Evolutionary conservation across 257 asterid genomes (phyloP).

Genomic region (Ocimum tenuiflorum): DNA sequence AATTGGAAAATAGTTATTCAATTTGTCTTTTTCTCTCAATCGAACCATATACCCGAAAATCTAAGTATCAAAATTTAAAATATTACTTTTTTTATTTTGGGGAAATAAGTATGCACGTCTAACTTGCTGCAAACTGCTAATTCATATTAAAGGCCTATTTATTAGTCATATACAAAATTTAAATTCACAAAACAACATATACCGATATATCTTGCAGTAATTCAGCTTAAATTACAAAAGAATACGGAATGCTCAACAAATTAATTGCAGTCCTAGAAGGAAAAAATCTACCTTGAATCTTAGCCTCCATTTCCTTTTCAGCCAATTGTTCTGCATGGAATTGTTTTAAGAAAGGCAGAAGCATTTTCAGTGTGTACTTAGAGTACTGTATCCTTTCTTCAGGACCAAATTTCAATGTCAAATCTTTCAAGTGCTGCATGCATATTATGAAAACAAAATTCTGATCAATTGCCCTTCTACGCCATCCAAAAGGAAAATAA

Average conservation of each 20-base stretch:
- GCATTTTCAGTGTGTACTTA: slow-evolving; percentile 29
- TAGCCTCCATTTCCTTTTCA: slow-evolving; percentile 48
- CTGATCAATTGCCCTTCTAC: background rate
- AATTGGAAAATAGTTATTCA: no score
- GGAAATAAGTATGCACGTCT: no score
- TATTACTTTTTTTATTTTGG: no score
- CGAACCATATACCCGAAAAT: no score
- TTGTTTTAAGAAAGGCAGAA: slow-evolving; percentile 49
- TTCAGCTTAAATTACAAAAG: background rate
- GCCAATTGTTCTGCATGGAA: slow-evolving; percentile 39
- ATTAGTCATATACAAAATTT: no score
- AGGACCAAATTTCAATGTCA: no score
- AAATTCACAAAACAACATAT: no score
- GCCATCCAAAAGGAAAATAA: background rate
- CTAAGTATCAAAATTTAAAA: no score
- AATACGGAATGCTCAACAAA: background rate
- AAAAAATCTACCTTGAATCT: slow-evolving; percentile 30
- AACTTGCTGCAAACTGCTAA: no score
- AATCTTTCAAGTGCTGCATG: slow-evolving; percentile 29
- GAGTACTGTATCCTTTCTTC: slow-evolving; percentile 30
- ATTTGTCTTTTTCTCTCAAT: no score
- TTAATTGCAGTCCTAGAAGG: background rate
- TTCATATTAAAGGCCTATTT: no score
- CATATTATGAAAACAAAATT: slow-evolving; percentile 11
- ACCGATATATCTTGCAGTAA: background rate